Percentiles rank a stretch among this genome's conserved stretches.
These are phyloP conservation scores for Solioccasus polychromus DNA, from an alignment of 768 basidiomycete species.

Conservation along the genomic window DNA sequence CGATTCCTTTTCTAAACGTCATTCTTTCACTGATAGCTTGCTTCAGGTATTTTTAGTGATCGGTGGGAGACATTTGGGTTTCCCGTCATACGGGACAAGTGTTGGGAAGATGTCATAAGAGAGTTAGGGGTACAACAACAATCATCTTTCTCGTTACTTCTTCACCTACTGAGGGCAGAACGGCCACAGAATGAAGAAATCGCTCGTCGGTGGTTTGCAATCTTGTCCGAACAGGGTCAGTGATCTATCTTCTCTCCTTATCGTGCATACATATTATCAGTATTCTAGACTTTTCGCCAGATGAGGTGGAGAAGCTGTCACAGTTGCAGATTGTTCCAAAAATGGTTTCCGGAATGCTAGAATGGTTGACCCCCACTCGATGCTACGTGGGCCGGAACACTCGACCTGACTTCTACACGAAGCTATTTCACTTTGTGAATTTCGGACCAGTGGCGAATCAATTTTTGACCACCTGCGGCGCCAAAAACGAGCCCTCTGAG, in stretches of 20 bases:
- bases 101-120: conserved; percentile 43
- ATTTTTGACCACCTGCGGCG: conserved; percentile 81
- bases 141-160: conserved; percentile 57
- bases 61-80: conserved; percentile 64
- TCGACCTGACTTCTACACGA: conserved; percentile 66
- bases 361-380: not conserved
- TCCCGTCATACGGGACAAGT: conserved; percentile 49
- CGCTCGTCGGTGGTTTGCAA: conserved; percentile 62
- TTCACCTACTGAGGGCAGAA: conserved; percentile 49
- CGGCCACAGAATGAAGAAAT: conserved; percentile 49
- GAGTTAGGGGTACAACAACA: conserved; percentile 67
- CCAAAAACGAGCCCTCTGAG: conserved; percentile 77
- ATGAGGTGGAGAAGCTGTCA: conserved; percentile 39
- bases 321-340: not conserved
- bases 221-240: conserved; percentile 57
- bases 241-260: conserved; percentile 11
- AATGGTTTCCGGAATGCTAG: not conserved
- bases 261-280: no score
- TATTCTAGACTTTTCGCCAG: conserved; percentile 51
- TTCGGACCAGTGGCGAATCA: conserved; percentile 75
- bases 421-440: conserved; percentile 82
- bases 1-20: no score
- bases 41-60: conserved; percentile 5
- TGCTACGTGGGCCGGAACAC: no score
- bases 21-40: not conserved